Conservation (phyloP, 495 filamentous ascomycete species). For the Penicillium angulare region DNA sequence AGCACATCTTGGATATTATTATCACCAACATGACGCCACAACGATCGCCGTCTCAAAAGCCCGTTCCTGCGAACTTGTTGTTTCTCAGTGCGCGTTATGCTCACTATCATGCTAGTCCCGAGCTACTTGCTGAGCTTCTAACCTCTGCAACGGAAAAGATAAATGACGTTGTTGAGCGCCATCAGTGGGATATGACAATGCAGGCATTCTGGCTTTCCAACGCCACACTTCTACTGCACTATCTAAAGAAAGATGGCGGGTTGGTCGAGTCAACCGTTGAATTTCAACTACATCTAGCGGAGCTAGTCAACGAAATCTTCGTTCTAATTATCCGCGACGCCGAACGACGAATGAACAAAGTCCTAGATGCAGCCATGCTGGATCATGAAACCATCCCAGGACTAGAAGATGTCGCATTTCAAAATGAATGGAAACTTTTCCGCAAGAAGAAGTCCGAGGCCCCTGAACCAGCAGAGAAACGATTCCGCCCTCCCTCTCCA, state of each 20-base stretch:
- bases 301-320: conserved; percentile 98
- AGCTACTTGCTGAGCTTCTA: conserved; percentile 77
- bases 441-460: conserved; percentile 86
- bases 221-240: conserved; percentile 89
- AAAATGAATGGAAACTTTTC: conserved; percentile 97
- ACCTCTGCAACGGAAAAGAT: conserved; percentile 92
- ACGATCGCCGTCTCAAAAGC: conserved; percentile 92
- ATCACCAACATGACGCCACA: conserved; percentile 99
- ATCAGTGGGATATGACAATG: conserved; percentile 99
- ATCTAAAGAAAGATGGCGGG: conserved; percentile 90
- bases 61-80: conserved; percentile 93
- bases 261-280: conserved; percentile 78
- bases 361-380: conserved; percentile 87
- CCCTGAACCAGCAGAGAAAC: conserved; percentile 81
- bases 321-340: conserved; percentile 97
- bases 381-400: conserved; percentile 98
- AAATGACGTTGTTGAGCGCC: conserved; percentile 86
- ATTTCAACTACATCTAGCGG: conserved; percentile 89
- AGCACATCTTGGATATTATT: conserved; percentile 87
- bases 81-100: conserved; percentile 96
- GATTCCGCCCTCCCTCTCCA: conserved; percentile 91
- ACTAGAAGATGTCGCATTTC: conserved; percentile 93
- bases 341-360: conserved; percentile 96
- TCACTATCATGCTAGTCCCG: conserved; percentile 89
- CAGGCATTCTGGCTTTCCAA: conserved; percentile 99